Conservation (phyloP, 805 yeast species). For the Ogataea salicorniae region DNA sequence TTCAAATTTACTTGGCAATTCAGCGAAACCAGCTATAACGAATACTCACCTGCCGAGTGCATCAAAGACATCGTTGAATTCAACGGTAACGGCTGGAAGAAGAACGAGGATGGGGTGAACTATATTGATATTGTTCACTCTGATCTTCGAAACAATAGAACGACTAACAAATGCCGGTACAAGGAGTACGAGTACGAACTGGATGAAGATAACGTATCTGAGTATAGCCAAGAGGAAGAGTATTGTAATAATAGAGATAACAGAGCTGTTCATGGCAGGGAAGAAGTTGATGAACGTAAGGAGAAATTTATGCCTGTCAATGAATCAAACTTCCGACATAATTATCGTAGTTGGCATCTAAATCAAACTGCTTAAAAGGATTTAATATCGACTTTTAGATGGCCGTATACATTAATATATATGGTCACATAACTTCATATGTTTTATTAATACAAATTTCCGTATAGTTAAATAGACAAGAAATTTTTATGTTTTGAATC, state of each 20-base stretch:
- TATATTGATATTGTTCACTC: conserved; percentile 32
- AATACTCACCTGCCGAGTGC: conserved; percentile 64
- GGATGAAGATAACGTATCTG: not conserved
- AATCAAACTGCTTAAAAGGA: no score
- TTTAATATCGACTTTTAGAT: no score
- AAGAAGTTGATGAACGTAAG: not conserved
- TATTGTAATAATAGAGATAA: conserved; percentile 1
- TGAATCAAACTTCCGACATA: conserved; percentile 31
- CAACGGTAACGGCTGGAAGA: conserved; percentile 67
- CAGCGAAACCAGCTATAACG: conserved; percentile 24
- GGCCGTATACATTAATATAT: no score
- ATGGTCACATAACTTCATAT: no score
- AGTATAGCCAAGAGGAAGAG: not conserved
- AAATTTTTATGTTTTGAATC: not conserved
- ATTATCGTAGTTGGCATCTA: conserved; percentile 39
- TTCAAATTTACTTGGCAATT: conserved; percentile 30
- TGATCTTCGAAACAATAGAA: conserved; percentile 5
- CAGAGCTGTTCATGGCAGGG: not conserved
- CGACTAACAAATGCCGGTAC: not conserved
- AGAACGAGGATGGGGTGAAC: conserved; percentile 39
- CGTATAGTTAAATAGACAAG: not conserved
- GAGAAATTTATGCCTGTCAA: conserved; percentile 20
- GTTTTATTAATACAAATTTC: no score
- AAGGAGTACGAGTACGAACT: conserved; percentile 3
- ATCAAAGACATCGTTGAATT: conserved; percentile 63